Conservation (phyloP, 129 eudicot species). For the Flaveria bidentis region DNA sequence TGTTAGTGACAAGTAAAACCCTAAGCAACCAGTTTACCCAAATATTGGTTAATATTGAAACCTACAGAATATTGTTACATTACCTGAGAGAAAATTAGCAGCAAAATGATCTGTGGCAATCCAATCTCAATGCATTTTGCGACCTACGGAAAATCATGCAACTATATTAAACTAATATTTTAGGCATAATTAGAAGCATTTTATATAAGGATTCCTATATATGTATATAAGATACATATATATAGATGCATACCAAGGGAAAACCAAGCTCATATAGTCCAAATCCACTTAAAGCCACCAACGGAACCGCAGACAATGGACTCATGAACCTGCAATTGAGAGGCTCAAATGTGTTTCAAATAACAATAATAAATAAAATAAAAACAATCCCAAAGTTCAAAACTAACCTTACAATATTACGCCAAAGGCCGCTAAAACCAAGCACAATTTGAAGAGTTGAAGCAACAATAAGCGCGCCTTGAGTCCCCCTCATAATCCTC, state of each 20-base stretch:
- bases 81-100: slow-evolving; percentile 93
- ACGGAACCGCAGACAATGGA: slow-evolving; percentile 83
- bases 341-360: not conserved
- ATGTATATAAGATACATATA: not conserved
- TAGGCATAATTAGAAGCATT: slow-evolving; percentile 8
- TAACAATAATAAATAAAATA: not conserved
- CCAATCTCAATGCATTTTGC: slow-evolving; percentile 96
- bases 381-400: not conserved
- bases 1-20: too few species aligned
- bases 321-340: slow-evolving; percentile 69
- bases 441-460: slow-evolving; percentile 87
- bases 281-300: slow-evolving; percentile 85
- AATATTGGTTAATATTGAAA: too few species aligned
- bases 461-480: slow-evolving; percentile 91
- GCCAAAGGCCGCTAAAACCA: slow-evolving; percentile 97
- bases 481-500: slow-evolving; percentile 84
- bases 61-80: not conserved
- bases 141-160: slow-evolving; percentile 45
- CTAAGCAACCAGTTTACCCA: too few species aligned
- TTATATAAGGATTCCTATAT: not conserved
- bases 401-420: slow-evolving; percentile 70
- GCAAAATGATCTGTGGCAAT: slow-evolving; percentile 73
- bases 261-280: slow-evolving; percentile 91
- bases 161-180: not conserved
- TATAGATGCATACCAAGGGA: slow-evolving; percentile 65